A percentile compares a stretch with the other conserved stretches of the same genome.
These are phyloP conservation scores for Yarrowia bubula DNA, from an alignment of 805 yeast species.

Conservation along the genomic window DNA sequence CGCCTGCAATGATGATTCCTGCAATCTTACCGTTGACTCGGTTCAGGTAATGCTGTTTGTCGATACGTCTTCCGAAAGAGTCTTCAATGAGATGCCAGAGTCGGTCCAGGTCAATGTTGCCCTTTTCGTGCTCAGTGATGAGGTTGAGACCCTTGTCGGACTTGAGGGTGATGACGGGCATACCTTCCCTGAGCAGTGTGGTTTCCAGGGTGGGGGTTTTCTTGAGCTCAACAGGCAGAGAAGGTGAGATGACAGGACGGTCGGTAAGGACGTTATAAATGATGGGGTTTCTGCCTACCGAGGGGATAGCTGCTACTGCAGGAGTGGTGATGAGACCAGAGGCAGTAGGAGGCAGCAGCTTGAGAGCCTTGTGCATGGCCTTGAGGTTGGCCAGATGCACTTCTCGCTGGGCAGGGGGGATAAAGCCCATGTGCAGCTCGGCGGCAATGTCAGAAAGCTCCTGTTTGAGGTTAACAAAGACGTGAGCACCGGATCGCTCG, in stretches of 20 bases:
- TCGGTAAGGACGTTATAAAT: slow-evolving; percentile 89
- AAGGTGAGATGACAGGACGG: slow-evolving; percentile 84
- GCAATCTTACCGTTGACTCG: slow-evolving; percentile 69
- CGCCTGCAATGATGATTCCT: slow-evolving; percentile 80
- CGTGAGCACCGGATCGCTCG: slow-evolving; percentile 77
- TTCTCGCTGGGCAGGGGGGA: slow-evolving; percentile 47
- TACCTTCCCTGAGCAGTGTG: slow-evolving; percentile 76
- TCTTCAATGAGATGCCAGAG: slow-evolving; percentile 66
- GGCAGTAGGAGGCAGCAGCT: slow-evolving; percentile 51
- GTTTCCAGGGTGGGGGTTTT: slow-evolving; percentile 67
- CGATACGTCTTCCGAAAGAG: slow-evolving; percentile 71
- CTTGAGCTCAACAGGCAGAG: slow-evolving; percentile 67
- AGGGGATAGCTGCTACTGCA: slow-evolving; percentile 54
- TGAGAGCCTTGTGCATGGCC: slow-evolving; percentile 60
- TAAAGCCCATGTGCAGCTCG: slow-evolving; percentile 61
- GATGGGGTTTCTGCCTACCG: slow-evolving; percentile 67
- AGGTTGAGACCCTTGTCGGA: slow-evolving; percentile 44
- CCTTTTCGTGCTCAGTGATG: slow-evolving; percentile 41
- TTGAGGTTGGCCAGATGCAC: slow-evolving; percentile 64
- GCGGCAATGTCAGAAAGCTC: slow-evolving; percentile 48
- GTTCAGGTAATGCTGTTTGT: slow-evolving; percentile 60
- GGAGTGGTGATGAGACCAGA: slow-evolving; percentile 90
- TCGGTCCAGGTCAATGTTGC: slow-evolving; percentile 54
- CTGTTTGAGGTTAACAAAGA: slow-evolving; percentile 51
- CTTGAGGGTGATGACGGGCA: slow-evolving; percentile 50